phyloP scores from a whole-genome alignment of 2,329 filamentous ascomycete species.

The Clonostachys rhizophaga region DNA sequence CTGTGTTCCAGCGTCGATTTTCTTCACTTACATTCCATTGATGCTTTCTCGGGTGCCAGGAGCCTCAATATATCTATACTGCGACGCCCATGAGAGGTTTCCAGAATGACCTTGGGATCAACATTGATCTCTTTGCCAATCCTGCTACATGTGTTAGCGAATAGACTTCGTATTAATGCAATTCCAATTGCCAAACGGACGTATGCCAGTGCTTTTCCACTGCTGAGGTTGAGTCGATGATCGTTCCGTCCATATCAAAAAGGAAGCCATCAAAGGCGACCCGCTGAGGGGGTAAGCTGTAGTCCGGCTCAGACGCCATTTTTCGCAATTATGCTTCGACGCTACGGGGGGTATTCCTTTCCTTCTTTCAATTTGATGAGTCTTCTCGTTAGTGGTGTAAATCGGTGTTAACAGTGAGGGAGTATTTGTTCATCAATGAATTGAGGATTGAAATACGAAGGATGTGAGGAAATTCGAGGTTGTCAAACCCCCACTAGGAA shows the following conservation, averaged over 20 bases:
- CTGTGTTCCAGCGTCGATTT: too few relatives aligned
- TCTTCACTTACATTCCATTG: constrained; percentile 78
- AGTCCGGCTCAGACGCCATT: constrained; percentile 13
- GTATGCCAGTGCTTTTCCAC: constrained; percentile 74
- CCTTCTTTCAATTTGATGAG: too few relatives aligned
- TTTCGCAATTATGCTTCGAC: constrained; percentile 3
- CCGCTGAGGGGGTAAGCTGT: constrained; percentile 35
- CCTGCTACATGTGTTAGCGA: constrained; percentile 30
- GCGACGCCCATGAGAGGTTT: constrained; percentile 85
- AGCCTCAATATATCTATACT: constrained; percentile 82
- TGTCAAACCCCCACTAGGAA: too few relatives aligned
- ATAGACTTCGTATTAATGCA: neutral
- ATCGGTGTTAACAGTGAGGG: too few relatives aligned
- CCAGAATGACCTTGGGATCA: constrained; percentile 76
- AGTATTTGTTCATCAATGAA: too few relatives aligned
- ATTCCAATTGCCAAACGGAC: constrained; percentile 32
- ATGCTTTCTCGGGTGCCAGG: constrained; percentile 80
- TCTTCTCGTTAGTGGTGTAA: too few relatives aligned
- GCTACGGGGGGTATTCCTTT: neutral
- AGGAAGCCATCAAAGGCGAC: constrained; percentile 52
- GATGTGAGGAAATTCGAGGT: too few relatives aligned
- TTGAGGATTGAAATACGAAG: too few relatives aligned
- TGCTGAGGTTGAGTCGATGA: constrained; percentile 76
- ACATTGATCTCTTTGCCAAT: constrained; percentile 80
- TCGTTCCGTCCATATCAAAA: constrained; percentile 78